Conservation (phyloP, 2,329 filamentous ascomycete species). For the Penicillium sp. region DNA sequence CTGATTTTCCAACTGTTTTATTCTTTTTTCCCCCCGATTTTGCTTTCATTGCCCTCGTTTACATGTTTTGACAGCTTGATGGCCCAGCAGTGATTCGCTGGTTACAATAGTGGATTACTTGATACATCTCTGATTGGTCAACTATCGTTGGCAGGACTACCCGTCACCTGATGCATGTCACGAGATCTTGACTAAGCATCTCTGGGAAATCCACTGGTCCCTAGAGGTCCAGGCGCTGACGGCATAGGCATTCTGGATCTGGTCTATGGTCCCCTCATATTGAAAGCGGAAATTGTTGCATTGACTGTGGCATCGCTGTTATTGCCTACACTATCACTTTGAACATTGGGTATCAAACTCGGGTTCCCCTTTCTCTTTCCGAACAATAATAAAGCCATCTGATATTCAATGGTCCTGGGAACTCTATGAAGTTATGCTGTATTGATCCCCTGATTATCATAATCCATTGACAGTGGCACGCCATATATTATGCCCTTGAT, state of each 20-base stretch:
- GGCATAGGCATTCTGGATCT: constrained; percentile 4
- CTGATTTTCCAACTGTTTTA: neutral
- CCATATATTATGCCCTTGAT: constrained; percentile 50
- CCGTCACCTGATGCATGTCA: constrained; percentile 13
- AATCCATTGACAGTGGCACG: constrained; percentile 2
- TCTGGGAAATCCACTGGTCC: constrained; percentile 10
- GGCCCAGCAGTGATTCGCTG: constrained; percentile 17
- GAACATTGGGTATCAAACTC: neutral
- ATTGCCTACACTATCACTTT: neutral
- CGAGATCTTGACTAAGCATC: constrained; percentile 17
- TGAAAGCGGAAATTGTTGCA: neutral
- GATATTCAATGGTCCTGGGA: constrained; percentile 5
- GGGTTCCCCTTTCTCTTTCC: neutral
- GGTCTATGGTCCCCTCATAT: constrained; percentile 1
- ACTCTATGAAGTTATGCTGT: constrained; percentile 16
- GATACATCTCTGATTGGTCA: constrained; percentile 11
- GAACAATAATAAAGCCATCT: constrained; percentile 6
- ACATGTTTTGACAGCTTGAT: constrained; percentile 5
- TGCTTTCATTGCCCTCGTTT: neutral
- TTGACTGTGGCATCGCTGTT: neutral
- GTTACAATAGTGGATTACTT: constrained; percentile 2
- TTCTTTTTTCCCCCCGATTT: neutral
- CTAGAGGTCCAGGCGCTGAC: constrained; percentile 7
- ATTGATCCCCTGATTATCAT: constrained; percentile 4
- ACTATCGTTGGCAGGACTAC: constrained; percentile 23